Evolutionary conservation across 345 rosid genomes (phyloP), one percentile per base, ranked within the genome.

Genomic region (Cardamine chenopodiifolia): DNA sequence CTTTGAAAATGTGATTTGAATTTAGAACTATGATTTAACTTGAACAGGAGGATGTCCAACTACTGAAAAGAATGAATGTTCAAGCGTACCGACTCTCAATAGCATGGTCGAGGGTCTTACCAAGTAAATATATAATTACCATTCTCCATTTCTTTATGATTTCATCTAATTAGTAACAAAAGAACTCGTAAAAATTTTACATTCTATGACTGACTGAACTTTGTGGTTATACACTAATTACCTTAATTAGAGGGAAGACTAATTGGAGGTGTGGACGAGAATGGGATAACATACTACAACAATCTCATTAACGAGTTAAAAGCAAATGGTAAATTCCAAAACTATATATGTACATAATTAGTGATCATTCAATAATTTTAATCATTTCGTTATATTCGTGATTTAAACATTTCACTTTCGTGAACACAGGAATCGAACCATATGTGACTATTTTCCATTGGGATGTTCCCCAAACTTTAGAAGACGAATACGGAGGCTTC

Each of bases 201-300:
- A 56, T 56, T 29, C 4, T 34, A 8, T 12, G 1, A 58, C 15
- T 31, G 8, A 57, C n/a, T n/a, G n/a, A 39, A 1, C 26, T 11
- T 40, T 69, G 3, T 68, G 34, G 34, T 35, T 68, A 23, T 3
- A 35, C 8, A n/a, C n/a, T n/a, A n/a, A n/a, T n/a, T 11, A 54
- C 2, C 8, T 68, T 54, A 29, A 29, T 29, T 40, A 73, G 85
- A 78, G 56, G 91, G 89, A 26, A 78, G 82, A 52, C 5, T 85
- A 25, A 68, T 40, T 20, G 82, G 82, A 6, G 79, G 86, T 58
- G 74, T 85, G 12, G 86, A 83, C 70, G 68, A 67, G n/a, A 40
- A 68, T 4, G 91, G 87, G 19, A 64, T 85, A 3, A 22, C 26
- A 7, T 84, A 79, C 81, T 84, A 86, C 82, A 86, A 78, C 26